Percentiles rank a stretch among this genome's conserved stretches.
These are phyloP conservation scores for Pleurotus sapidus DNA, from an alignment of 768 basidiomycete genomes.

Conservation along the genomic window DNA sequence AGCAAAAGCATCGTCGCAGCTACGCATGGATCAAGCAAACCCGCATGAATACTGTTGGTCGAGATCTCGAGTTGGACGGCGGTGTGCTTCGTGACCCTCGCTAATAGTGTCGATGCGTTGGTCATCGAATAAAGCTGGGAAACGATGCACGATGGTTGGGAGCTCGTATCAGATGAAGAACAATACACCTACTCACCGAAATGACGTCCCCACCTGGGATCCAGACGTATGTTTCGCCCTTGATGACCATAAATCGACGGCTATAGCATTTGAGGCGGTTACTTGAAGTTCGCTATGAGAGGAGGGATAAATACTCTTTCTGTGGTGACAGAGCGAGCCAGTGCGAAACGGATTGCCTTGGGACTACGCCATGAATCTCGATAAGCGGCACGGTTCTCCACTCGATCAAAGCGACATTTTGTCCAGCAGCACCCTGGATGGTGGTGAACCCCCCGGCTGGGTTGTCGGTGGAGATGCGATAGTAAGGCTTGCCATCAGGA, in stretches of 20 bases:
- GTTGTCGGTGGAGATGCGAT: conserved; percentile 48
- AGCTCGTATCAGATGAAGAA: background rate
- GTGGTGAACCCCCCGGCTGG: conserved; percentile 50
- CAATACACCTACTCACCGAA: conserved; percentile 35
- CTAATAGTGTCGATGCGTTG: conserved; percentile 38
- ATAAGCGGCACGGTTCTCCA: conserved; percentile 50
- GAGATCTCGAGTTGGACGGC: conserved; percentile 54
- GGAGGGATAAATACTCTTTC: conserved; percentile 27
- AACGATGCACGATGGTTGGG: background rate
- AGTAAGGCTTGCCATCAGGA: conserved; percentile 43
- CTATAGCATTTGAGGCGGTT: conserved; percentile 19
- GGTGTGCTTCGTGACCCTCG: conserved; percentile 46
- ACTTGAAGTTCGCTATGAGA: conserved; percentile 17
- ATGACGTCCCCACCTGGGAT: conserved; percentile 50
- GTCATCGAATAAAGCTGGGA: conserved; percentile 45
- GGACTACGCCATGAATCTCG: conserved; percentile 47
- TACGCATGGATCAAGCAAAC: conserved; percentile 49
- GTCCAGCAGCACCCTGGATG: conserved; percentile 46
- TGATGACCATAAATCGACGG: conserved; percentile 49
- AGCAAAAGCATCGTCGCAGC: conserved; percentile 54
- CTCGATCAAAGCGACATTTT: conserved; percentile 51
- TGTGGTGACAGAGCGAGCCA: conserved; percentile 56
- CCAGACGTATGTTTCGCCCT: conserved; percentile 53
- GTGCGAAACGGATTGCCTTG: conserved; percentile 44
- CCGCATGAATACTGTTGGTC: conserved; percentile 49